Evolutionary conservation across 2,329 filamentous ascomycete species (phyloP).

Genomic region (Aspergillus nomiae): DNA sequence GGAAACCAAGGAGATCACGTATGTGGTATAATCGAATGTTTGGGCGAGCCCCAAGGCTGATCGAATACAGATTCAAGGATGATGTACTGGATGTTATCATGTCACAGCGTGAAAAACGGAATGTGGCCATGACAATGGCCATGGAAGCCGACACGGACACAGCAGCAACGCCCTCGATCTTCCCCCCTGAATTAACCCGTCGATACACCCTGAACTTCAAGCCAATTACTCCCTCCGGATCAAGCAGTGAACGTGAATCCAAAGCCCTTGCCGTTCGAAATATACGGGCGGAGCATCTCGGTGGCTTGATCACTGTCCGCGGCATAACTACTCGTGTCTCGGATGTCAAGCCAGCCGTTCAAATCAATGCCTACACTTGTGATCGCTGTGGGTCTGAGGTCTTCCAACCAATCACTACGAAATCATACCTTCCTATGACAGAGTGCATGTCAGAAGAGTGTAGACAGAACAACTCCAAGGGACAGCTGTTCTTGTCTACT

Average conservation of each 20-base stretch:
- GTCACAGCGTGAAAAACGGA: slow-evolving; percentile 83
- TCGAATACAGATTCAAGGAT: slow-evolving; percentile 77
- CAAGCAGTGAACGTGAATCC: slow-evolving; percentile 59
- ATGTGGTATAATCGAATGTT: slow-evolving; percentile 35
- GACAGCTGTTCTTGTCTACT: slow-evolving; percentile 91
- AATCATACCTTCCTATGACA: slow-evolving; percentile 83
- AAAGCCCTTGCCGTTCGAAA: slow-evolving; percentile 87
- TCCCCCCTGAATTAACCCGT: slow-evolving; percentile 87
- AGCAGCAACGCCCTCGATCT: slow-evolving; percentile 70
- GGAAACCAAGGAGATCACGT: slow-evolving; percentile 76
- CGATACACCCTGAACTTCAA: slow-evolving; percentile 97
- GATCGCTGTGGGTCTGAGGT: slow-evolving; percentile 96
- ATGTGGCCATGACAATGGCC: slow-evolving; percentile 72
- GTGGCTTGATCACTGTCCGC: slow-evolving; percentile 88
- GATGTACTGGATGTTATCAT: slow-evolving; percentile 97
- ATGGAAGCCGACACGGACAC: slow-evolving; percentile 68
- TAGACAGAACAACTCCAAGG: slow-evolving; percentile 85
- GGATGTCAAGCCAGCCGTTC: slow-evolving; percentile 96
- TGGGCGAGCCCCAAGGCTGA: slow-evolving; percentile 20
- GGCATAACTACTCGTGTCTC: slow-evolving; percentile 95
- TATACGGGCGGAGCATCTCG: slow-evolving; percentile 89
- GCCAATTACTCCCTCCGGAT: slow-evolving; percentile 73
- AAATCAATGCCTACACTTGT: slow-evolving; percentile 97
- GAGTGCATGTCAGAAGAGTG: slow-evolving; percentile 91
- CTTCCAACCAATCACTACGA: slow-evolving; percentile 91